These are phyloP conservation scores for Candolleomyces aberdarensis DNA, from an alignment of 768 basidiomycete species.

Conservation along the genomic window DNA sequence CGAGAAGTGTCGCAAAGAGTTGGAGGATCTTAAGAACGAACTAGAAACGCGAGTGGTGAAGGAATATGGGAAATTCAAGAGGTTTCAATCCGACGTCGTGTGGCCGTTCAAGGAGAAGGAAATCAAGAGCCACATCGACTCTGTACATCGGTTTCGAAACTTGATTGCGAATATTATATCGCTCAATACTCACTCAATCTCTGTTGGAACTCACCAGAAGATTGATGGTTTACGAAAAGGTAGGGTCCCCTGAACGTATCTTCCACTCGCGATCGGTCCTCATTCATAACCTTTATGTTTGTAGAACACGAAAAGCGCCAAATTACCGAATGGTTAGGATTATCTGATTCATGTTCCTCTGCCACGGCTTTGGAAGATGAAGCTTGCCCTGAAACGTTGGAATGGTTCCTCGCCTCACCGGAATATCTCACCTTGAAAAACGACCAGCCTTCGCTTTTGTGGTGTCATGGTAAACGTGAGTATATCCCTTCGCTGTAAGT, in stretches of 20 bases:
- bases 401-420: background rate
- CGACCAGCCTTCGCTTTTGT: background rate
- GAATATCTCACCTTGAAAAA: background rate
- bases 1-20: background rate
- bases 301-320: background rate
- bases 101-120: slow-evolving; percentile 1
- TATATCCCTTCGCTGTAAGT: background rate
- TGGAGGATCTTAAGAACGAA: background rate
- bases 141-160: background rate
- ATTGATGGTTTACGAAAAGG: background rate
- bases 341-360: background rate
- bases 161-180: background rate
- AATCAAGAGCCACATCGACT: background rate
- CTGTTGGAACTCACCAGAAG: background rate
- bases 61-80: background rate
- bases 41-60: background rate
- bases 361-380: background rate
- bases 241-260: background rate
- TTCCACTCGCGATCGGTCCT: background rate
- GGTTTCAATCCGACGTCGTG: background rate
- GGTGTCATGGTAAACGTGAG: background rate
- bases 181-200: background rate
- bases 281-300: background rate
- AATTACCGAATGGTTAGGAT: background rate
- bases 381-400: background rate